These are phyloP conservation scores for Fusarium vanettenii DNA, from an alignment of 2,329 filamentous ascomycete genomes.

Conservation along the genomic window DNA sequence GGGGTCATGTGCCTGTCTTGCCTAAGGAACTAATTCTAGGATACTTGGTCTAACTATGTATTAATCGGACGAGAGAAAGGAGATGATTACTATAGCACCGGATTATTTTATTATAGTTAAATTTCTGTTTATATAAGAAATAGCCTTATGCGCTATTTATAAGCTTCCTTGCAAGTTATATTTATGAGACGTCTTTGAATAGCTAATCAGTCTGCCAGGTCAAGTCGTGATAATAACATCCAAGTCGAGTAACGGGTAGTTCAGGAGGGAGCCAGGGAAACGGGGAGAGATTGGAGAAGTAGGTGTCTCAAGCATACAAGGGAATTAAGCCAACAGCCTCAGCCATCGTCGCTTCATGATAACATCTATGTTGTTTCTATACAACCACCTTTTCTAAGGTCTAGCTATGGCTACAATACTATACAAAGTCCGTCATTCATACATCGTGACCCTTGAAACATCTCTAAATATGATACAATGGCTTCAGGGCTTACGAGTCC, in stretches of 20 bases:
- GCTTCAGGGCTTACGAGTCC: background rate
- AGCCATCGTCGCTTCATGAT: background rate
- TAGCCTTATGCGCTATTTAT: too few relatives aligned
- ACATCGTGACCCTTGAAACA: slow-evolving; percentile 23
- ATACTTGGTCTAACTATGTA: too few relatives aligned
- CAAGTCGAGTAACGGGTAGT: background rate
- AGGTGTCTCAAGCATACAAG: background rate
- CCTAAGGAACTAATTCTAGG: too few relatives aligned
- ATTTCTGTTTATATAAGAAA: too few relatives aligned
- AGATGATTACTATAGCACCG: too few relatives aligned
- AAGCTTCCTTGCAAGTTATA: too few relatives aligned
- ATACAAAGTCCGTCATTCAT: slow-evolving; percentile 39
- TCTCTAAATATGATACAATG: slow-evolving; percentile 13
- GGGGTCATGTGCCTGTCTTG: too few relatives aligned
- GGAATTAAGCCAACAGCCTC: background rate
- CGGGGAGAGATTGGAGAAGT: background rate
- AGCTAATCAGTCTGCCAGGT: too few relatives aligned
- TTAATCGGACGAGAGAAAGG: too few relatives aligned
- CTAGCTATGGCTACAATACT: slow-evolving; percentile 36
- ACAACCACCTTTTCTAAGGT: slow-evolving; percentile 13
- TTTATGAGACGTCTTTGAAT: too few relatives aligned
- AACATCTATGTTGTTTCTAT: slow-evolving; percentile 15
- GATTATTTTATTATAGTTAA: too few relatives aligned
- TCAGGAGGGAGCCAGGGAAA: background rate
- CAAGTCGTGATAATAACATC: background rate